Conservation (phyloP, 2,329 filamentous ascomycete species). For the Diaporthe australafricana region DNA sequence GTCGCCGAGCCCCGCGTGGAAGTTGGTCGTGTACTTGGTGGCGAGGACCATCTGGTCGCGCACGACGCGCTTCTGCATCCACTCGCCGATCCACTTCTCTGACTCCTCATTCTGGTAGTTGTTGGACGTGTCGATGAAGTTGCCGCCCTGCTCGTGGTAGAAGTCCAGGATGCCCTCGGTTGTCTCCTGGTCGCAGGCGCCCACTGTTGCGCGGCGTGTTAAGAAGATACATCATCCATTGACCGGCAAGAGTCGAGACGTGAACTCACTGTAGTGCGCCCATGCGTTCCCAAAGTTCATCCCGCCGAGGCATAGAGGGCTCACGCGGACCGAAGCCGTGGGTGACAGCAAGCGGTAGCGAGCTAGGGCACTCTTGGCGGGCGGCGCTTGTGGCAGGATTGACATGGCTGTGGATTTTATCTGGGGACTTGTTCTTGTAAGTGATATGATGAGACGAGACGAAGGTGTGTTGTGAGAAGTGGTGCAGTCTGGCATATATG, state of each 20-base stretch:
- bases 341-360: conserved; percentile 76
- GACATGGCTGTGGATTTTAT: conserved; percentile 39
- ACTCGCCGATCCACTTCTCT: conserved; percentile 76
- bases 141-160: conserved; percentile 69
- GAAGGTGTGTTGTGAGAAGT: background rate
- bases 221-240: background rate
- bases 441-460: background rate
- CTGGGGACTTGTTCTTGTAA: background rate
- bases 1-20: conserved; percentile 51
- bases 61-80: conserved; percentile 72
- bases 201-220: conserved; percentile 47
- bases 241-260: background rate
- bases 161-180: conserved; percentile 74
- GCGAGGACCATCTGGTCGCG: conserved; percentile 75
- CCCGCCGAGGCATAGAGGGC: conserved; percentile 69
- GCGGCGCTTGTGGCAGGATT: conserved; percentile 53
- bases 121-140: conserved; percentile 79
- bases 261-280: background rate
- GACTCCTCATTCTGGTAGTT: conserved; percentile 74
- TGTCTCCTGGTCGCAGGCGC: conserved; percentile 71
- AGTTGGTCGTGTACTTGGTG: conserved; percentile 72
- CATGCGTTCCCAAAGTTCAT: conserved; percentile 30
- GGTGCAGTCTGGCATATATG: background rate
- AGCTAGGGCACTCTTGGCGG: conserved; percentile 69
- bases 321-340: conserved; percentile 72